Percentiles rank a stretch among this genome's conserved stretches.
These are phyloP conservation scores for Tanacetum coccineum DNA, from an alignment of 129 eudicot genomes.

Conservation along the genomic window DNA sequence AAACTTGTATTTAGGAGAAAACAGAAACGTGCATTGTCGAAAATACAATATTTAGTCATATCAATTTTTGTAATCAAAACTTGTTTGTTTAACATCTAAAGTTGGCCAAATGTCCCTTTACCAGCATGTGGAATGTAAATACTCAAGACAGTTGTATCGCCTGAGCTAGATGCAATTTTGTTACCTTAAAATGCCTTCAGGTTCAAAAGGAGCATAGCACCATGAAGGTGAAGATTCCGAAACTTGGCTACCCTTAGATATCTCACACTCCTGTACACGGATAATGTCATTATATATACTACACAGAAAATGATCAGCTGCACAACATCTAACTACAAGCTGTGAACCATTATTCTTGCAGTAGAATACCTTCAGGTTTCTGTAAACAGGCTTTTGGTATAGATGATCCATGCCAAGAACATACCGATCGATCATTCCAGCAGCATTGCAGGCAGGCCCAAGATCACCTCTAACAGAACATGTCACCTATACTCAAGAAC, in stretches of 20 bases:
- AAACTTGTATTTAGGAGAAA: constrained; percentile 9
- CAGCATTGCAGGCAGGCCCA: constrained; percentile 81
- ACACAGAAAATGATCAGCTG: background rate
- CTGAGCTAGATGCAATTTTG: background rate
- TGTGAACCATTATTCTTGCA: background rate
- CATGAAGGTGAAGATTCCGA: constrained; percentile 60
- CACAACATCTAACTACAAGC: constrained; percentile 5
- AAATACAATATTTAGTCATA: too few species aligned
- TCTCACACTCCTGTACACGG: constrained; percentile 47
- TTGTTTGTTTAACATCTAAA: too few species aligned
- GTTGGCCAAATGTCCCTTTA: background rate
- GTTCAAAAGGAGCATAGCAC: constrained; percentile 86
- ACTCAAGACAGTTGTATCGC: too few species aligned
- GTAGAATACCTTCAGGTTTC: constrained; percentile 59
- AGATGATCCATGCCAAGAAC: constrained; percentile 74
- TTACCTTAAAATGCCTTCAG: constrained; percentile 86
- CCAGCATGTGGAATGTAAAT: too few species aligned
- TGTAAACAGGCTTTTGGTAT: constrained; percentile 61
- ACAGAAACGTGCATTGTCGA: too few species aligned
- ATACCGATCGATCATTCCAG: constrained; percentile 76
- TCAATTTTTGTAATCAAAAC: too few species aligned
- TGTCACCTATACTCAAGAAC: constrained; percentile 45
- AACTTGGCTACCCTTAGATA: constrained; percentile 43
- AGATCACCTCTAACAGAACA: constrained; percentile 81
- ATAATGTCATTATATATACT: constrained; percentile 3